Percentiles rank a stretch among this genome's conserved stretches.
Evolutionary conservation across 1,284 basidiomycete species (phyloP).

Genomic region (Vanrija sp.): DNA sequence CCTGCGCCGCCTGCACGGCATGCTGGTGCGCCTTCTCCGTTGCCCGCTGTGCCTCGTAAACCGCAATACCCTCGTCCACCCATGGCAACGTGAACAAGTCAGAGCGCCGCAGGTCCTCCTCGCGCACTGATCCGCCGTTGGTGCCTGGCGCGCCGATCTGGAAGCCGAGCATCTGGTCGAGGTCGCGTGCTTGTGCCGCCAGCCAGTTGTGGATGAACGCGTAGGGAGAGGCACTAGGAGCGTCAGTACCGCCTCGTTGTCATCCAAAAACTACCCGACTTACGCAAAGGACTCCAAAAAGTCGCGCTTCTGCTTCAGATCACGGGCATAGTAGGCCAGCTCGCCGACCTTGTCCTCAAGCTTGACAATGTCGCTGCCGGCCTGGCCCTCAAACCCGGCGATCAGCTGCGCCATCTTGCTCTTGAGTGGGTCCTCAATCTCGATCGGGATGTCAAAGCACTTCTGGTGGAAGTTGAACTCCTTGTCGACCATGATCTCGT

Average conservation of each 20-base stretch:
- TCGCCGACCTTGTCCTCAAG: slow-evolving; percentile 85
- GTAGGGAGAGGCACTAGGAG: slow-evolving; percentile 32
- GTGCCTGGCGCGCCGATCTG: slow-evolving; percentile 59
- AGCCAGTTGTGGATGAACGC: slow-evolving; percentile 85
- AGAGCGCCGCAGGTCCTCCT: slow-evolving; percentile 80
- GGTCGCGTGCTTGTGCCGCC: slow-evolving; percentile 81
- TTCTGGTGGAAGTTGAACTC: slow-evolving; percentile 47
- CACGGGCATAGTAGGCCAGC: slow-evolving; percentile 75
- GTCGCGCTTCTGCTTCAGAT: slow-evolving; percentile 77
- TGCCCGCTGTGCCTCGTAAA: slow-evolving; percentile 43
- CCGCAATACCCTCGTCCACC: slow-evolving; percentile 55
- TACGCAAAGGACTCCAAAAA: slow-evolving; percentile 78
- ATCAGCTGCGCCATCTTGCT: slow-evolving; percentile 69
- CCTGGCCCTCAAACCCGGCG: slow-evolving; percentile 65
- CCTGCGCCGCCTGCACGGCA: no score
- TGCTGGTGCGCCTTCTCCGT: background rate
- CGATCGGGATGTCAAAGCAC: slow-evolving; percentile 86
- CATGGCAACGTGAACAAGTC: slow-evolving; percentile 87
- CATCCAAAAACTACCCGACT: slow-evolving; percentile 10
- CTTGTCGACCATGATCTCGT: slow-evolving; percentile 50
- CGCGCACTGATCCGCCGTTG: slow-evolving; percentile 58
- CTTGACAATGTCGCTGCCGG: slow-evolving; percentile 62
- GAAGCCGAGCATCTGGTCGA: slow-evolving; percentile 83
- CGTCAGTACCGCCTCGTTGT: background rate
- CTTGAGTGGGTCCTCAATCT: slow-evolving; percentile 81